These are phyloP conservation scores for Mycothermus thermophilus DNA, from an alignment of 495 filamentous ascomycete genomes.

Conservation along the genomic window DNA sequence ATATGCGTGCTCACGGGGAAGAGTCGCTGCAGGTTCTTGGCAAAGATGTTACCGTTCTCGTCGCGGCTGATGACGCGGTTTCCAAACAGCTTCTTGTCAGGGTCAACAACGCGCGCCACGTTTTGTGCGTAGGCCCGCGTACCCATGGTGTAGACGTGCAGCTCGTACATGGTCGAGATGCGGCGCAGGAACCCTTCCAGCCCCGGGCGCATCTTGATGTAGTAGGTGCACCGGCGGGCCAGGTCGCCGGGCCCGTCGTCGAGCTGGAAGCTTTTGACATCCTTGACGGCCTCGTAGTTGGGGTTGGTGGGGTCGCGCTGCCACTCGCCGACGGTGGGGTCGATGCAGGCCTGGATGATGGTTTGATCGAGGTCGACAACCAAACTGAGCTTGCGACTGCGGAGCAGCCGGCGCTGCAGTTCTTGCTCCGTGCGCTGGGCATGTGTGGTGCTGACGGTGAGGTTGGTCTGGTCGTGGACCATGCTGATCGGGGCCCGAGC, in stretches of 20 bases:
- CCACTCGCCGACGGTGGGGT: slow-evolving; percentile 94
- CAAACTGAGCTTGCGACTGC: slow-evolving; percentile 68
- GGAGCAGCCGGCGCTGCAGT: slow-evolving; percentile 67
- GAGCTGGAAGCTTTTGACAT: slow-evolving; percentile 76
- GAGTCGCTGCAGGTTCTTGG: slow-evolving; percentile 78
- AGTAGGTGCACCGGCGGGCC: slow-evolving; percentile 72
- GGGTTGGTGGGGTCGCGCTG: slow-evolving; percentile 74
- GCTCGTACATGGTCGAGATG: slow-evolving; percentile 71
- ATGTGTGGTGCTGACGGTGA: slow-evolving; percentile 61
- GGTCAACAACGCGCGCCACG: slow-evolving; percentile 88
- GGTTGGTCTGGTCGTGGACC: slow-evolving; percentile 72
- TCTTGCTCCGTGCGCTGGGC: slow-evolving; percentile 73
- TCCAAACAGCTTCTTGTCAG: slow-evolving; percentile 76
- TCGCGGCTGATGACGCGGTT: slow-evolving; percentile 91
- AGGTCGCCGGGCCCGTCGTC: slow-evolving; percentile 61
- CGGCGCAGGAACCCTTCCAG: slow-evolving; percentile 68
- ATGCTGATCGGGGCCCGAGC: slow-evolving; percentile 84
- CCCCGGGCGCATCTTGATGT: slow-evolving; percentile 95
- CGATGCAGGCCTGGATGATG: slow-evolving; percentile 95
- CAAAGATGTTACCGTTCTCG: slow-evolving; percentile 82
- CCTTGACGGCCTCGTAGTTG: slow-evolving; percentile 81
- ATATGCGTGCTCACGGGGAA: slow-evolving; percentile 98
- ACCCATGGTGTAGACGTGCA: slow-evolving; percentile 99
- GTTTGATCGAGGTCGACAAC: slow-evolving; percentile 98
- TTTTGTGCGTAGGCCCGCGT: slow-evolving; percentile 86